Evolutionary conservation across 163 green algal genomes (phyloP).

Genomic region (Dunaliella salina): DNA sequence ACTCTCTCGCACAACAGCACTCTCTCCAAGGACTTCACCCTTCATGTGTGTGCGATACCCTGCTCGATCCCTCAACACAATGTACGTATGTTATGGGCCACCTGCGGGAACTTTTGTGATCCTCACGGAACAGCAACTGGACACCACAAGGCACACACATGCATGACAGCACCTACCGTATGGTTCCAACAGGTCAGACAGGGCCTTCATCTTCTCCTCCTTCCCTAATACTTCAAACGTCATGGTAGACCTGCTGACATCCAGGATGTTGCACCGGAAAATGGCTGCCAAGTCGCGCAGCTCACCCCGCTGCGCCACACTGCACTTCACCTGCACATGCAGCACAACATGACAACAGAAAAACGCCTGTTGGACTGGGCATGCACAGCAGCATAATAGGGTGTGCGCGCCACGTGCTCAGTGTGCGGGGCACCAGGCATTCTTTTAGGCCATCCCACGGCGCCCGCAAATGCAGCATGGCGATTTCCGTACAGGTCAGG

Average conservation of each 20-base stretch:
- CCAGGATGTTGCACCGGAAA: slow-evolving; percentile 83
- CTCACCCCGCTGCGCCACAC: slow-evolving; percentile 67
- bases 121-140: no score
- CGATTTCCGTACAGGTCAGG: no score
- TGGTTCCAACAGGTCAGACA: slow-evolving; percentile 82
- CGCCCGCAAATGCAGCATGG: no score
- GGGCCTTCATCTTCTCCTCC: slow-evolving; percentile 83
- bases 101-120: no score
- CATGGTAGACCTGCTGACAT: slow-evolving; percentile 74
- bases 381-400: background rate
- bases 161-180: slow-evolving; percentile 60
- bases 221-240: slow-evolving; percentile 88
- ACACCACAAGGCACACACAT: background rate
- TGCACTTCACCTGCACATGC: slow-evolving; percentile 57
- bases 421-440: no score
- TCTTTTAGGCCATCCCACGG: no score
- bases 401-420: background rate
- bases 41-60: no score
- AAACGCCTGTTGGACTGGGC: background rate
- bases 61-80: no score
- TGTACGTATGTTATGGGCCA: no score
- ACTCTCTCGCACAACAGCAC: no score
- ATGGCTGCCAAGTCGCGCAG: slow-evolving; percentile 82
- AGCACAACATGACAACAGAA: background rate
- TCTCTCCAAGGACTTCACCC: no score